These are phyloP conservation scores for Boletus rex-veris DNA, from an alignment of 768 basidiomycete genomes.

Conservation along the genomic window DNA sequence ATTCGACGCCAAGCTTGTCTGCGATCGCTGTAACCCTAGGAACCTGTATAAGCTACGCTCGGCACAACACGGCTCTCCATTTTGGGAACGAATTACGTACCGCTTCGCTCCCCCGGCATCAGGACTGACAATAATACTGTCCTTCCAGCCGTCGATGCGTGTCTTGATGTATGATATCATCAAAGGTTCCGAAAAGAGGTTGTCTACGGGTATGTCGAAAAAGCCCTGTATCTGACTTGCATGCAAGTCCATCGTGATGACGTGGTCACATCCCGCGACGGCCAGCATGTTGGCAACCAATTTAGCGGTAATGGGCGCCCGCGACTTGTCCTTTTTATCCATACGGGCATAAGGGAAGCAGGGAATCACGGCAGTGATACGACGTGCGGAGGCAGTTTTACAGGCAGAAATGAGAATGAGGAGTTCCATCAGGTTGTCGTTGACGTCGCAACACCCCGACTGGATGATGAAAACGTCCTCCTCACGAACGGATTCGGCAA, in stretches of 20 bases:
- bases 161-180: slow-evolving; percentile 93
- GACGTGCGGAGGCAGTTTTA: slow-evolving; percentile 91
- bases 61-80: background rate
- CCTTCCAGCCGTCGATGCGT: slow-evolving; percentile 78
- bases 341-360: slow-evolving; percentile 96
- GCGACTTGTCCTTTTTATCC: slow-evolving; percentile 97
- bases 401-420: slow-evolving; percentile 98
- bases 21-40: slow-evolving; percentile 88
- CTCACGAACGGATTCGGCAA: slow-evolving; percentile 92
- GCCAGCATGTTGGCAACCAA: slow-evolving; percentile 97
- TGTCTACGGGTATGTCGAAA: slow-evolving; percentile 98
- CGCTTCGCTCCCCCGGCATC: slow-evolving; percentile 99
- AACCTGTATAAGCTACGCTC: slow-evolving; percentile 2
- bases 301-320: slow-evolving; percentile 97
- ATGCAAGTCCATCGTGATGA: slow-evolving; percentile 99
- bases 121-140: slow-evolving; percentile 91
- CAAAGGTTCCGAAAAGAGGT: slow-evolving; percentile 92
- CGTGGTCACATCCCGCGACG: slow-evolving; percentile 96
- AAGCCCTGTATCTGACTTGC: slow-evolving; percentile 98
- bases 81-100: slow-evolving; percentile 43
- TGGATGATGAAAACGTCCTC: slow-evolving; percentile 99
- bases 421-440: slow-evolving; percentile 97
- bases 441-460: slow-evolving; percentile 83
- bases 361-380: slow-evolving; percentile 96
- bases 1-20: slow-evolving; percentile 92